Conservation (phyloP, 768 basidiomycete species). For the Rhizopogon rudus region DNA sequence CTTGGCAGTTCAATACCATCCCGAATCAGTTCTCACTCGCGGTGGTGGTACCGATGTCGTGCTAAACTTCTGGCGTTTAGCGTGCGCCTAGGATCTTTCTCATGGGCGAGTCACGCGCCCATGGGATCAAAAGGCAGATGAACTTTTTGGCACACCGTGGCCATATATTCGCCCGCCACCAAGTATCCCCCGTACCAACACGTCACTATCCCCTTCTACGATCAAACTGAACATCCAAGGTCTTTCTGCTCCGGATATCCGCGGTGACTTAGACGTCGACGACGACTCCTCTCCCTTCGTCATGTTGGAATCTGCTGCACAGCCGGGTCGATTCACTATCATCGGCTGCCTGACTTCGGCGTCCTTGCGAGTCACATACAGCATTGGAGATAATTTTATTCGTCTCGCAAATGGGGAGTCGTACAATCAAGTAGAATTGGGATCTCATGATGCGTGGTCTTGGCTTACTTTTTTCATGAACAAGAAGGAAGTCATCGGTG, state of each 20-base stretch:
- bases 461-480: constrained; percentile 75
- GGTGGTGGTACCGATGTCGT: constrained; percentile 64
- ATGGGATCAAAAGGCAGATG: constrained; percentile 35
- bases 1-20: constrained; percentile 90
- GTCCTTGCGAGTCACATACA: constrained; percentile 56
- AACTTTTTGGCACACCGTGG: constrained; percentile 52
- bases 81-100: constrained; percentile 48
- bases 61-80: constrained; percentile 70
- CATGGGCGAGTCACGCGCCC: constrained; percentile 32
- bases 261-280: constrained; percentile 56
- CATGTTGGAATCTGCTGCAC: constrained; percentile 70
- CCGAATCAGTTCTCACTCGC: constrained; percentile 73
- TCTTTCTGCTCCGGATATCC: constrained; percentile 40
- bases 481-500: constrained; percentile 40
- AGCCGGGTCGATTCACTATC: constrained; percentile 71
- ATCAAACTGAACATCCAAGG: constrained; percentile 37
- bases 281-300: constrained; percentile 61
- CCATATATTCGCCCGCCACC: constrained; percentile 36
- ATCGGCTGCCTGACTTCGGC: constrained; percentile 54
- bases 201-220: constrained; percentile 21
- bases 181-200: constrained; percentile 11
- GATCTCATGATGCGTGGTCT: constrained; percentile 57
- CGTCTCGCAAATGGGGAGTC: constrained; percentile 36
- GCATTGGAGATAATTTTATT: constrained; percentile 44
- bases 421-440: constrained; percentile 36